Conservation (phyloP, 2,329 filamentous ascomycete species). For the Scytalidium lignicola region DNA sequence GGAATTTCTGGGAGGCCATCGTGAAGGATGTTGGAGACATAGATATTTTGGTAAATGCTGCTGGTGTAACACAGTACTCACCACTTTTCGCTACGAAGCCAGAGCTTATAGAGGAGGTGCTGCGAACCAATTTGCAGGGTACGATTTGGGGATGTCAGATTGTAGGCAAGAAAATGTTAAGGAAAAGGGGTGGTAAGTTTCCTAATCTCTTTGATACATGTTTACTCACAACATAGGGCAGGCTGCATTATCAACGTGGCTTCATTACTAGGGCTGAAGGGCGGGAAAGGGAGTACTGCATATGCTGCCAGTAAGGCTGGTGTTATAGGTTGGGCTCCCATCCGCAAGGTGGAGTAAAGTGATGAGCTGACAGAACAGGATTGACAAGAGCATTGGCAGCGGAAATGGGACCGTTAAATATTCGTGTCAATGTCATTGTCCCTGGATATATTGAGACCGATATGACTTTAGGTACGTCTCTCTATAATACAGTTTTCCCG, state of each 20-base stretch:
- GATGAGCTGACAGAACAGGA: constrained; percentile 35
- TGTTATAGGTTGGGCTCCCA: constrained; percentile 51
- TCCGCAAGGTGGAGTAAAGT: neutral
- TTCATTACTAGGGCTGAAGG: constrained; percentile 66
- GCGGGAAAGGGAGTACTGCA: constrained; percentile 63
- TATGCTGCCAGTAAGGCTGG: constrained; percentile 82
- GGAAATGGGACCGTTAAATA: constrained; percentile 54
- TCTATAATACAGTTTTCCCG: neutral
- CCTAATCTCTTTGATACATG: constrained; percentile 1
- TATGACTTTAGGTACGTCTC: constrained; percentile 64
- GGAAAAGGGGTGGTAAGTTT: constrained; percentile 24
- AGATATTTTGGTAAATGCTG: constrained; percentile 71
- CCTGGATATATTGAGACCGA: constrained; percentile 79
- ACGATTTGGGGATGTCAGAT: constrained; percentile 58
- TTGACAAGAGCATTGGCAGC: constrained; percentile 63
- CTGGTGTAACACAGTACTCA: constrained; percentile 63
- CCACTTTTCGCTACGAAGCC: constrained; percentile 53
- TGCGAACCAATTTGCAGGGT: constrained; percentile 66
- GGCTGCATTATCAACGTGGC: constrained; percentile 78
- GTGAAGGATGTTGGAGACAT: constrained; percentile 27
- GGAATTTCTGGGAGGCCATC: constrained; percentile 20
- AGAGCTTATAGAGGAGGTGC: constrained; percentile 47
- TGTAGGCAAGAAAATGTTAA: constrained; percentile 43
- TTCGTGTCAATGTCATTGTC: constrained; percentile 75
- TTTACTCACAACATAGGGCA: constrained; percentile 18